Evolutionary conservation across 495 filamentous ascomycete species (phyloP).

Genomic region (Lepidopterella palustris): DNA sequence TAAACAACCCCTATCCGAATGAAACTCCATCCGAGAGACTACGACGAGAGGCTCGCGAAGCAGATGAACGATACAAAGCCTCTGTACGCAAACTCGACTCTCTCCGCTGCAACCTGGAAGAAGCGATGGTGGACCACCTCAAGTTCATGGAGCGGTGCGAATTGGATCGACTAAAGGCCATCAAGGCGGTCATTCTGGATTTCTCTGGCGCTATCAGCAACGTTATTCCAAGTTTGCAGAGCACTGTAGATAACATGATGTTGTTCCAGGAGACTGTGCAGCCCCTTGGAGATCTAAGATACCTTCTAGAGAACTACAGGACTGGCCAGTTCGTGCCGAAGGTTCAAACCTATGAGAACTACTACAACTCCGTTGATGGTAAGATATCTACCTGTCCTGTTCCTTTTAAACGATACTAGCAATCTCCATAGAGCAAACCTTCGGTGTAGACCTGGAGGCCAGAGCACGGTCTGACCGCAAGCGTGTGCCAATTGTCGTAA

Average conservation of each 20-base stretch:
- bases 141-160: slow-evolving; percentile 98
- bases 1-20: slow-evolving; percentile 82
- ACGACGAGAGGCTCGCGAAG: slow-evolving; percentile 79
- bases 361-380: slow-evolving; percentile 94
- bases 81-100: slow-evolving; percentile 77
- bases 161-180: slow-evolving; percentile 89
- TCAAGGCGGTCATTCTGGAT: slow-evolving; percentile 95
- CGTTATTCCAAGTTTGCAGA: slow-evolving; percentile 91
- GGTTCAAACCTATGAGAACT: slow-evolving; percentile 95
- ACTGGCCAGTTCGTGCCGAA: slow-evolving; percentile 87
- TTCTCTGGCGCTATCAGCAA: slow-evolving; percentile 98
- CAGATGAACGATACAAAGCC: slow-evolving; percentile 89
- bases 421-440: slow-evolving; percentile 73
- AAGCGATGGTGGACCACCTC: slow-evolving; percentile 85
- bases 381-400: slow-evolving; percentile 5
- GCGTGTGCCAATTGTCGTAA: slow-evolving; percentile 87
- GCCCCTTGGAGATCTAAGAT: slow-evolving; percentile 82
- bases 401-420: slow-evolving; percentile 22
- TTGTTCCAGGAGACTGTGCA: slow-evolving; percentile 98
- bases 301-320: slow-evolving; percentile 95
- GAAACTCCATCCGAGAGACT: slow-evolving; percentile 84
- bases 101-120: slow-evolving; percentile 87
- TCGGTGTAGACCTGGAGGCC: slow-evolving; percentile 94
- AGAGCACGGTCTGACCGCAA: slow-evolving; percentile 89
- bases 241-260: slow-evolving; percentile 96